Evolutionary conservation across 2,329 filamentous ascomycete species (phyloP), one percentile per base, ranked within the genome.

Genomic region (Neonectria coccinea): DNA sequence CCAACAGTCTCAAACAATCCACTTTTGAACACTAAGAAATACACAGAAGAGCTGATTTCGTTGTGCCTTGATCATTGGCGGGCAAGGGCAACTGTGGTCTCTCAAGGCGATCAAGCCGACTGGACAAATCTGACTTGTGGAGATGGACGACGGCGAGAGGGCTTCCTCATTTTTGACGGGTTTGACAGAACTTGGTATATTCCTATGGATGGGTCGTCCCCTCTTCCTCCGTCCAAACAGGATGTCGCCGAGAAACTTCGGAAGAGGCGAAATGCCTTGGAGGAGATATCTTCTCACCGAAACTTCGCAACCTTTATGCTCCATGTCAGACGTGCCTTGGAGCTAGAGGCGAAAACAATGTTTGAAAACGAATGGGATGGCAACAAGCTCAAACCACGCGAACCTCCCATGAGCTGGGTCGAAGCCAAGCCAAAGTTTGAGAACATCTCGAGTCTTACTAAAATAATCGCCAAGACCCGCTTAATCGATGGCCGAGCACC

Each of bases 101-200:
- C 69, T 45, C 63, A 31, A 8, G 66, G 54, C 8, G 58, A 39
- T 7, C 64, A 73, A n/a, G n/a, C 62, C 44, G 69, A 73, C 48
- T 50, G 65, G 22, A 72, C 70, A 18, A 33, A 62, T 31, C 62
- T 71, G 68, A 73, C 66, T 14, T 67, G 65, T 25, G 62, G 65
- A 20, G 67, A 60, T 42, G 64, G 62, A 6, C 51, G 57, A 44
- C 12, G 50, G 36, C 4, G 9, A 20, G 7, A 52, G 56, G 55
- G 70, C 4, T 57, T 71, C 29, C 64, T 36, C 14, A 5, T 72
- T 5, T 74, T 68, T 39, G 72, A 74, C 53, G 72, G 72, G 2
- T 74, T 70, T 31, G 67, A 73, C 27, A 59, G 64, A 16, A 69
- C 54, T 18, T 74, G 69, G 72, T 73, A 67, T 57, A 48, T 74